Percentiles rank a stretch among this genome's conserved stretches.
Conservation (phyloP, 2,329 filamentous ascomycete genomes). For the Fusarium zealandicum region DNA sequence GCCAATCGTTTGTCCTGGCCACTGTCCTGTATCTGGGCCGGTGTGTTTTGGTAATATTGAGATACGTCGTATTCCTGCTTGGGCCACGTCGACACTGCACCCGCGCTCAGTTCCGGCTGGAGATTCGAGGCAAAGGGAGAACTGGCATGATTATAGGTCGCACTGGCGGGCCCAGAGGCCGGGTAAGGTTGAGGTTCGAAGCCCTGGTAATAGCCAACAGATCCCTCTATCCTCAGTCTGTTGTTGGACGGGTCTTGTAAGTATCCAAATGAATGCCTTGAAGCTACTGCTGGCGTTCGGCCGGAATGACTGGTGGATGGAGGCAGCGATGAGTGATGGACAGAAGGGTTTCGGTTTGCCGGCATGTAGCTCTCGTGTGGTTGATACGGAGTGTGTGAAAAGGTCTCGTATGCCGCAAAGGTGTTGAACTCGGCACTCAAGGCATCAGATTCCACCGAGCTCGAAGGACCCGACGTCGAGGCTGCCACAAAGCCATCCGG, state of each 20-base stretch:
- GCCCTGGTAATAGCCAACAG: conserved; percentile 28
- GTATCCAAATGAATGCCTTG: conserved; percentile 36
- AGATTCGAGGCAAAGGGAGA: conserved; percentile 29
- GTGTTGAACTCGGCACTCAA: conserved; percentile 60
- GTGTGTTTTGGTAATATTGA: conserved; percentile 32
- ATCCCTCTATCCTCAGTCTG: conserved; percentile 32
- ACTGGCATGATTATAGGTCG: conserved; percentile 33
- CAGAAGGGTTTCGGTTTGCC: conserved; percentile 41
- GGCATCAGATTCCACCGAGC: conserved; percentile 54
- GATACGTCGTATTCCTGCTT: conserved; percentile 40
- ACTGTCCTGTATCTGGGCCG: conserved; percentile 31
- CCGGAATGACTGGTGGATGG: conserved; percentile 26
- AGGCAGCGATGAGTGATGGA: conserved; percentile 31
- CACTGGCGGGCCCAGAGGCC: conserved; percentile 22
- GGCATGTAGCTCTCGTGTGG: conserved; percentile 55
- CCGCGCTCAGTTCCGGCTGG: conserved; percentile 25
- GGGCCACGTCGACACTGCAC: conserved; percentile 28
- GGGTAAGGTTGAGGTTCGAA: conserved; percentile 37
- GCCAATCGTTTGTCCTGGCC: conserved; percentile 32
- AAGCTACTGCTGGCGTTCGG: conserved; percentile 24
- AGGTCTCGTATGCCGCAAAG: conserved; percentile 56
- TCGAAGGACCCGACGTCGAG: conserved; percentile 44
- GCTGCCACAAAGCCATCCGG: conserved; percentile 49
- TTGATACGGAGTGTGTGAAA: conserved; percentile 52
- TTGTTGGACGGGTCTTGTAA: conserved; percentile 31